Evolutionary conservation across 352 stramenopile species (phyloP).

Genomic region (Hyphochytrium catenoides): DNA sequence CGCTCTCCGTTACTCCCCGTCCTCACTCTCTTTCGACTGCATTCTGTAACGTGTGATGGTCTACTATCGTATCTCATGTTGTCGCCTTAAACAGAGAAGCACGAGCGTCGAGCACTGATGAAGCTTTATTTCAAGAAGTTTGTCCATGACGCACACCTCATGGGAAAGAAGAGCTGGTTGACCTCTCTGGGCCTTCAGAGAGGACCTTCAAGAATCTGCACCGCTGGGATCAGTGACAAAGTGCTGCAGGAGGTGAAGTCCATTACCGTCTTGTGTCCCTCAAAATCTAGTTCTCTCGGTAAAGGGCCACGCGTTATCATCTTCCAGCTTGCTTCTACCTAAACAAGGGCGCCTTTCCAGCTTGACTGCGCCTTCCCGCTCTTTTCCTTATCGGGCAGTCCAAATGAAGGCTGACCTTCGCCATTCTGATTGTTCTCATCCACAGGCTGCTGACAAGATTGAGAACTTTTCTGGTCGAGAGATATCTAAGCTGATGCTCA

Average conservation of each 20-base stretch:
- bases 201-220: constrained; percentile 5
- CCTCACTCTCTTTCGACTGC: too few species aligned
- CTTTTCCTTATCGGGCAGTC: background rate
- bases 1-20: background rate
- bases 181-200: too few species aligned
- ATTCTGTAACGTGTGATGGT: background rate
- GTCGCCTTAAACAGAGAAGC: constrained; percentile 7
- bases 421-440: constrained; percentile 11
- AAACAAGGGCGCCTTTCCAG: background rate
- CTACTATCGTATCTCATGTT: constrained; percentile 4
- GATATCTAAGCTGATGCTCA: constrained; percentile 62
- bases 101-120: constrained; percentile 27
- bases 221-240: background rate
- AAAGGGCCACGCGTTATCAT: background rate
- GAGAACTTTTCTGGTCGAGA: constrained; percentile 52
- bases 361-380: constrained; percentile 2
- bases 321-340: background rate
- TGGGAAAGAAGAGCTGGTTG: too few species aligned
- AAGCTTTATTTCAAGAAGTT: constrained; percentile 42
- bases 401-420: background rate
- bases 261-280: constrained; percentile 4
- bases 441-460: constrained; percentile 20
- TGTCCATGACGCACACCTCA: too few species aligned
- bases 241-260: background rate
- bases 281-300: background rate